Conservation (phyloP, 176 grass and related monocot genomes). For the Poa annua region DNA sequence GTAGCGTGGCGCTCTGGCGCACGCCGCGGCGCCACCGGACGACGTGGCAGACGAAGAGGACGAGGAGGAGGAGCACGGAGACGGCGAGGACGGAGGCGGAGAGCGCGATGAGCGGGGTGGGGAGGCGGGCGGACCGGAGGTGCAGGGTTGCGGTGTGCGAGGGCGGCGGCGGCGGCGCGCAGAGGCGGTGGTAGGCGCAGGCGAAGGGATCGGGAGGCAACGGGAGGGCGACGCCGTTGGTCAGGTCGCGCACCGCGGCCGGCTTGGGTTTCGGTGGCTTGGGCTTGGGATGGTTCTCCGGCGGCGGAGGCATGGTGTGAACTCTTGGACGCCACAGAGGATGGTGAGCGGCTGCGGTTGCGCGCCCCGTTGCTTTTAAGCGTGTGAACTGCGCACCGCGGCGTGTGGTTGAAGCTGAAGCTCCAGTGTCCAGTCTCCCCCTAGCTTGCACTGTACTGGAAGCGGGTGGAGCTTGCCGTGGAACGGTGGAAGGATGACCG, state of each 20-base stretch:
- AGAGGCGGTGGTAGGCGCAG: neutral
- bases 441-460: neutral
- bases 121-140: conserved; percentile 37
- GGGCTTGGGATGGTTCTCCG: conserved; percentile 29
- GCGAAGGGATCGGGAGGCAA: neutral
- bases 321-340: neutral
- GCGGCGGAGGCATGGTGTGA: conserved; percentile 43
- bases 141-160: conserved; percentile 44
- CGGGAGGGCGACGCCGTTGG: neutral
- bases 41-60: conserved; percentile 35
- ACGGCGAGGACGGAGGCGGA: conserved; percentile 49
- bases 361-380: neutral
- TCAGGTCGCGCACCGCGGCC: neutral
- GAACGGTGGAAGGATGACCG: conserved; percentile 27
- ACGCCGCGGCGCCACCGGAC: neutral
- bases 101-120: conserved; percentile 49
- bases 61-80: conserved; percentile 44
- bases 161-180: neutral
- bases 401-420: conserved; percentile 1
- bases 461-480: neutral
- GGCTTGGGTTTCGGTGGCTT: neutral
- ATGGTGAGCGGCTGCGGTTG: neutral
- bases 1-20: neutral
- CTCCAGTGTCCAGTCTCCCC: too few species aligned
- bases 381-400: conserved; percentile 21